phyloP scores from a whole-genome alignment of 2,329 filamentous ascomycete species.

The Pseudocercospora fuligena region DNA sequence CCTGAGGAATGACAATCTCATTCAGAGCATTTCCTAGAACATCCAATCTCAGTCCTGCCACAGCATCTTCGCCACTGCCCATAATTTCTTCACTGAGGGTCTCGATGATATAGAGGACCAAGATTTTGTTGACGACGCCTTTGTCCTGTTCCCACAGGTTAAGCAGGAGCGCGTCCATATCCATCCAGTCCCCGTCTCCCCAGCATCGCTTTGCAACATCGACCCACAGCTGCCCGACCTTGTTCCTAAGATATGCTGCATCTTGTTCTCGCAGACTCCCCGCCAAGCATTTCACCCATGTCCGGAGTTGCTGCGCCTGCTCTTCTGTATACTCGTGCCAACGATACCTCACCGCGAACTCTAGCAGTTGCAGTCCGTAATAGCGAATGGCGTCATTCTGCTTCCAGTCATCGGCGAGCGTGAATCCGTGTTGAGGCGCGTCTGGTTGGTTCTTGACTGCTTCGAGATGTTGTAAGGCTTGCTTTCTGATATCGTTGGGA shows the following conservation, averaged over 20 bases:
- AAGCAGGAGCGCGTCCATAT: slow-evolving; percentile 87
- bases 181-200: slow-evolving; percentile 83
- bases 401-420: slow-evolving; percentile 73
- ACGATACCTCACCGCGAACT: slow-evolving; percentile 84
- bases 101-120: slow-evolving; percentile 87
- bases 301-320: slow-evolving; percentile 70
- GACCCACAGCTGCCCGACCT: slow-evolving; percentile 91
- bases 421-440: slow-evolving; percentile 83
- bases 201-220: slow-evolving; percentile 92
- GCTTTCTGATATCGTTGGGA: slow-evolving; percentile 76
- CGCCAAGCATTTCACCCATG: slow-evolving; percentile 80
- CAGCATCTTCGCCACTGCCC: slow-evolving; percentile 76
- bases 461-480: slow-evolving; percentile 86
- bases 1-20: slow-evolving; percentile 85
- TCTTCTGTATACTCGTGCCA: slow-evolving; percentile 75
- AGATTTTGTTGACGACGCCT: slow-evolving; percentile 71
- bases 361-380: slow-evolving; percentile 89
- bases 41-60: slow-evolving; percentile 80
- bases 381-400: slow-evolving; percentile 86
- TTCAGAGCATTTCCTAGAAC: slow-evolving; percentile 87
- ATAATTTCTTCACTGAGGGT: slow-evolving; percentile 94
- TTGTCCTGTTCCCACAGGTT: slow-evolving; percentile 70
- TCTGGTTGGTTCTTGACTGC: slow-evolving; percentile 77
- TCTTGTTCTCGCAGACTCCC: slow-evolving; percentile 72
- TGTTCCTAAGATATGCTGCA: slow-evolving; percentile 84